Evolutionary conservation across 768 basidiomycete genomes (phyloP).

Genomic region (Termitomyces sp.): DNA sequence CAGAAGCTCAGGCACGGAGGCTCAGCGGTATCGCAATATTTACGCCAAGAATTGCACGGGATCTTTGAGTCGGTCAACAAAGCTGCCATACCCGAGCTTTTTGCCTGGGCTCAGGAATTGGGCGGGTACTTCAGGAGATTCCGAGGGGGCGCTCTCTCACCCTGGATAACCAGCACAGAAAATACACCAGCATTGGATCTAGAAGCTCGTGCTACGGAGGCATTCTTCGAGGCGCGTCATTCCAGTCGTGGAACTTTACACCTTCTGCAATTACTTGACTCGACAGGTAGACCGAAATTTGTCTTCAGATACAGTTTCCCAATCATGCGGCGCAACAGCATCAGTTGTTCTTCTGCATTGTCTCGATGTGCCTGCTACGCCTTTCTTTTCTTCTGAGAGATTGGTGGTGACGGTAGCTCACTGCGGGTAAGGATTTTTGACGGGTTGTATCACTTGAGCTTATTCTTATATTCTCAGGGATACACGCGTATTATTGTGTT

Average conservation of each 20-base stretch:
- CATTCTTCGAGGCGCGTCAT: conserved; percentile 77
- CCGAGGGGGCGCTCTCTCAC: conserved; percentile 71
- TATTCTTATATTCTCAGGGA: conserved; percentile 50
- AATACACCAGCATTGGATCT: conserved; percentile 53
- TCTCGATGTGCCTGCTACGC: conserved; percentile 72
- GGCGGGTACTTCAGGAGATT: conserved; percentile 94
- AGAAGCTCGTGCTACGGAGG: conserved; percentile 80
- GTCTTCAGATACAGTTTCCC: conserved; percentile 64
- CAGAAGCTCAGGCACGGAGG: conserved; percentile 73
- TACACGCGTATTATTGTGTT: conserved; percentile 82
- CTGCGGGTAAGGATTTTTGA: conserved; percentile 62
- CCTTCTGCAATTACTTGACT: conserved; percentile 1
- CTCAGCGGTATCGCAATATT: conserved; percentile 82
- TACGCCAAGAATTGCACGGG: conserved; percentile 82
- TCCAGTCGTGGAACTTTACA: not conserved
- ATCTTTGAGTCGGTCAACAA: conserved; percentile 80
- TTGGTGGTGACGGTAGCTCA: conserved; percentile 88
- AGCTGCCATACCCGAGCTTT: conserved; percentile 68
- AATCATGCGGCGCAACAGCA: conserved; percentile 84
- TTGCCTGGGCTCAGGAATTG: conserved; percentile 70
- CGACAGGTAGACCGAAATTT: conserved; percentile 72
- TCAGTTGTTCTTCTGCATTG: conserved; percentile 91
- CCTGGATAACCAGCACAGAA: conserved; percentile 51
- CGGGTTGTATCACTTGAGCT: not conserved
- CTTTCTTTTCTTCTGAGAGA: conserved; percentile 79